phyloP scores from a whole-genome alignment of 2,329 filamentous ascomycete genomes.

The Periconia sp. region DNA sequence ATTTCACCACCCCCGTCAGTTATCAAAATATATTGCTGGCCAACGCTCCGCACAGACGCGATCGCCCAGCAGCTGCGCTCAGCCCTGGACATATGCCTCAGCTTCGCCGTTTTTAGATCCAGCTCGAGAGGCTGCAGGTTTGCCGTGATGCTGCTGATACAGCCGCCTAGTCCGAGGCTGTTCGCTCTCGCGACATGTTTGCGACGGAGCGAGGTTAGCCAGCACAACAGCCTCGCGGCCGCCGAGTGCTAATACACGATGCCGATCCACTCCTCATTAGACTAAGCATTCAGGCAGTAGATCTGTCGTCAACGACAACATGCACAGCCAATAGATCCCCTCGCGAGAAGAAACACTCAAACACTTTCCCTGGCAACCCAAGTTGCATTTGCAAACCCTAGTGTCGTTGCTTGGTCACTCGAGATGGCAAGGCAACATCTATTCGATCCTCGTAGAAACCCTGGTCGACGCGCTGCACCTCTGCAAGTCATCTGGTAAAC shows the following conservation, averaged over 20 bases:
- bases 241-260: not conserved
- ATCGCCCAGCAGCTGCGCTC: not conserved
- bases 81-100: not conserved
- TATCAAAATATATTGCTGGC: conserved; percentile 1
- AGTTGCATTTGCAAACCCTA: conserved; percentile 9
- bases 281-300: conserved; percentile 26
- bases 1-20: not conserved
- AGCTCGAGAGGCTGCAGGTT: too few species aligned
- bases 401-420: not conserved
- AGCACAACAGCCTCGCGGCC: not conserved
- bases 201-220: too few species aligned
- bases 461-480: conserved; percentile 3
- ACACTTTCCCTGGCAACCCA: conserved; percentile 13
- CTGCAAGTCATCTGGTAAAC: conserved; percentile 21
- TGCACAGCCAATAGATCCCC: conserved; percentile 14
- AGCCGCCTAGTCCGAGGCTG: too few species aligned
- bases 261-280: too few species aligned
- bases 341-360: conserved; percentile 13
- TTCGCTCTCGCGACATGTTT: too few species aligned
- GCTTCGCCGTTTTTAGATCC: too few species aligned
- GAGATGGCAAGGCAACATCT: conserved; percentile 1
- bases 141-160: not conserved
- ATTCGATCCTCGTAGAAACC: conserved; percentile 6
- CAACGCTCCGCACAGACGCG: not conserved
- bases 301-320: conserved; percentile 15